These are phyloP conservation scores for Vickermania spadyakhi DNA, from an alignment of 208 protist genomes.

Conservation along the genomic window DNA sequence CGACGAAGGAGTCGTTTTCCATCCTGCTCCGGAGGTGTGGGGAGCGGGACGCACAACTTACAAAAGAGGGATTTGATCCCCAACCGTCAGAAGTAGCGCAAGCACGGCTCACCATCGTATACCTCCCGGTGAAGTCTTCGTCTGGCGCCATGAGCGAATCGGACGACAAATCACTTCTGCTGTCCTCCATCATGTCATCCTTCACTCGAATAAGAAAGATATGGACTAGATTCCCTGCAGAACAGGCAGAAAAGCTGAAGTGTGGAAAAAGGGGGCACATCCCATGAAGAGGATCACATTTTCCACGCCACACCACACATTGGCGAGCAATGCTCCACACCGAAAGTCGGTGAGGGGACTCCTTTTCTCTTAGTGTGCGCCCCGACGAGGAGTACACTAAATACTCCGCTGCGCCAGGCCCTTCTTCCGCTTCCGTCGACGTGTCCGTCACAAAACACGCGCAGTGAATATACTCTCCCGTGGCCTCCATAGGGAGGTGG, in stretches of 20 bases:
- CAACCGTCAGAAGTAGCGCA: not conserved
- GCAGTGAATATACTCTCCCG: slow-evolving; percentile 39
- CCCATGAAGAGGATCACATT: slow-evolving; percentile 32
- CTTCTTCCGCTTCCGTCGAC: not conserved
- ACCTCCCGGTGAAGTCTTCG: not conserved
- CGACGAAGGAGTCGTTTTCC: slow-evolving; percentile 19
- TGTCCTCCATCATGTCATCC: not conserved
- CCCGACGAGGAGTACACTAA: slow-evolving; percentile 64
- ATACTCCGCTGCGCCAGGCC: slow-evolving; percentile 11
- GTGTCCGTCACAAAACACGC: slow-evolving; percentile 43
- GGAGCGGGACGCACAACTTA: not conserved
- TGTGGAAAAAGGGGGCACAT: slow-evolving; percentile 36
- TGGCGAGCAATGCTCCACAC: slow-evolving; percentile 34
- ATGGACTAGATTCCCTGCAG: slow-evolving; percentile 15
- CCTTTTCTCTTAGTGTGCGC: slow-evolving; percentile 9
- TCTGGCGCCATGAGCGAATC: not conserved
- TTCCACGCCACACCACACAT: slow-evolving; percentile 61
- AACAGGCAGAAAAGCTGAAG: slow-evolving; percentile 47
- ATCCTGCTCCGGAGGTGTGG: not conserved
- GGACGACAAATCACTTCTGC: not conserved
- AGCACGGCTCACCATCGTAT: not conserved
- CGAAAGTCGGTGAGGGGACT: slow-evolving; percentile 33
- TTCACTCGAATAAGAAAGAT: slow-evolving; percentile 1
- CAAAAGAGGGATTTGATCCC: not conserved
- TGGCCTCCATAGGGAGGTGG: slow-evolving; percentile 37